Evolutionary conservation across 2,329 filamentous ascomycete genomes (phyloP), one percentile per base, ranked within the genome.

Genomic region (Fusarium miscanthi): DNA sequence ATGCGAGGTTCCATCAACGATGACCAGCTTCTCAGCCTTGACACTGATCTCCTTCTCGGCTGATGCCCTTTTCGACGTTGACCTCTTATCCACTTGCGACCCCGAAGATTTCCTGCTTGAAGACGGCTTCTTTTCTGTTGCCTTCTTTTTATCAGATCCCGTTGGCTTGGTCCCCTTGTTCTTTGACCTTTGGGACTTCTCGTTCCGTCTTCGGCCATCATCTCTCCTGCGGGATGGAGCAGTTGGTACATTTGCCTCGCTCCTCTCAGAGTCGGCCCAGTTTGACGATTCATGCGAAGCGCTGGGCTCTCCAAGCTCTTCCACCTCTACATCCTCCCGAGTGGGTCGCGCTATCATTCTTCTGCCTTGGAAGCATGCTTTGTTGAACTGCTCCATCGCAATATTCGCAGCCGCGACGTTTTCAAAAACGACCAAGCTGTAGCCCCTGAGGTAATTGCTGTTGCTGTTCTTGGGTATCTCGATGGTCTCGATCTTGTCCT

Each of bases 371-470:
- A 80, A 81, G 9, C 69, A 65, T 37, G 75, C 67, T 56, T 75
- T 74, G 53, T 79, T 70, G 19, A 81, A 63, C 41, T 74, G 70
- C 25, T 76, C 72, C 43, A 76, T 72, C 5, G 76, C 77, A 17
- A 59, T 69, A n/a, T 54, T 42, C 11, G 79, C 76, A 4, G 77
- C 74, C 6, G 48, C 41, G 8, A 69, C 27, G 41, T 62, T 74
- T 31, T 74, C 60, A 25, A 81, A 73, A 12, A 73, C 66, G 27
- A 80, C 63, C n/a, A 75, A 67, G 38, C 73, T 77, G 41, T 78
- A 72, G 11, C 79, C 79, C 21, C 75, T 75, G 17, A 78, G 73
- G 16, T 74, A 74, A 9, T 52, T 72, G 46, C 71, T 77, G 33
- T 67, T 59, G 40, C 54, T 63, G 23, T 70, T 74, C 23, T 69